Evolutionary conservation across 1,139 yeast species (phyloP).

Genomic region (Candida dubliniensis): DNA sequence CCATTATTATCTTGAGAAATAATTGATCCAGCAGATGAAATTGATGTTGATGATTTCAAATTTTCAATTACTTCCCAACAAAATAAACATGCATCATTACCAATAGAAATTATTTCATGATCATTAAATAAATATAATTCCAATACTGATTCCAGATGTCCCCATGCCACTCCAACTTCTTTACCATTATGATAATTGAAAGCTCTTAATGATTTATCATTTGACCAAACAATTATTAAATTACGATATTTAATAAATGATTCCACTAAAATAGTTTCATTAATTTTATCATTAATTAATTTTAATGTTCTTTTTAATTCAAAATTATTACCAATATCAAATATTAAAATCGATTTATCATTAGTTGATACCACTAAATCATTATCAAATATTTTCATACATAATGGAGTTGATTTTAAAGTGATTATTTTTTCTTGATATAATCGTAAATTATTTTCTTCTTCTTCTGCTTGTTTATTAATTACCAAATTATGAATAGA

Average conservation of each 20-base stretch:
- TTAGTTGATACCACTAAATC: conserved; percentile 52
- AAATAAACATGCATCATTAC: conserved; percentile 55
- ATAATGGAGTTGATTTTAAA: conserved; percentile 49
- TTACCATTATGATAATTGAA: conserved; percentile 49
- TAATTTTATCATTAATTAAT: conserved; percentile 31
- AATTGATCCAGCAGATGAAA: neutral
- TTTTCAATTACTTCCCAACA: conserved; percentile 36
- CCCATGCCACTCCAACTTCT: conserved; percentile 56
- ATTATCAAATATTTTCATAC: conserved; percentile 28
- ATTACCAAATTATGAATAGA: conserved; percentile 47
- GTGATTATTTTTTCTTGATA: conserved; percentile 48
- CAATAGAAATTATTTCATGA: conserved; percentile 38
- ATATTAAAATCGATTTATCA: conserved; percentile 50
- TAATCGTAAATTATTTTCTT: conserved; percentile 14
- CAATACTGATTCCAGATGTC: conserved; percentile 59
- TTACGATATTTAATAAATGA: conserved; percentile 30
- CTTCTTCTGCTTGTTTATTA: conserved; percentile 5
- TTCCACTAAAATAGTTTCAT: conserved; percentile 46
- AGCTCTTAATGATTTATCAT: conserved; percentile 58
- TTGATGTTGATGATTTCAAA: neutral
- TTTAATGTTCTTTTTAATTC: conserved; percentile 43
- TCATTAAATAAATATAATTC: conserved; percentile 26
- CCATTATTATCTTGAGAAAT: neutral
- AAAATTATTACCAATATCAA: conserved; percentile 30
- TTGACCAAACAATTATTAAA: conserved; percentile 39